phyloP scores from a whole-genome alignment of 2,329 filamentous ascomycete species.

The Xylariaceae sp. region DNA sequence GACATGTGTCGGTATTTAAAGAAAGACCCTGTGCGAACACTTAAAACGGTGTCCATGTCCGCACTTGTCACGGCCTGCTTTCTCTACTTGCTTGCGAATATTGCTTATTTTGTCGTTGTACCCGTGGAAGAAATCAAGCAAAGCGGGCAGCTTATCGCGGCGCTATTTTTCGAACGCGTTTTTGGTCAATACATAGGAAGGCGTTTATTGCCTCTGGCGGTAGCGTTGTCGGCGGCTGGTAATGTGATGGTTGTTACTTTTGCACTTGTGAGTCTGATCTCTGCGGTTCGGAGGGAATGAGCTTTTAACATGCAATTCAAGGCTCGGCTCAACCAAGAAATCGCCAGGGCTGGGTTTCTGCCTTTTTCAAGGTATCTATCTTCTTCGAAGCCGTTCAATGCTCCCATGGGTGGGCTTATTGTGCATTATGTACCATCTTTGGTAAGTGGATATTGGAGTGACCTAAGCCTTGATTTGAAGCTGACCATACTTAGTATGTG shows the following conservation, averaged over 20 bases:
- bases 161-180: constrained; percentile 62
- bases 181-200: constrained; percentile 60
- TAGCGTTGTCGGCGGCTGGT: constrained; percentile 65
- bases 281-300: no score
- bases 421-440: constrained; percentile 61
- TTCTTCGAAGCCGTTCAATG: constrained; percentile 64
- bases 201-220: constrained; percentile 58
- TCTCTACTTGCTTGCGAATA: constrained; percentile 66
- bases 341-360: constrained; percentile 68
- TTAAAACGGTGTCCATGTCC: constrained; percentile 59
- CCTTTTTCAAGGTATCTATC: constrained; percentile 61
- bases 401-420: constrained; percentile 65
- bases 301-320: not conserved
- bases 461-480: no score
- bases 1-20: no score
- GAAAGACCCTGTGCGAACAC: constrained; percentile 62
- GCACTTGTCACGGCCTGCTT: constrained; percentile 60
- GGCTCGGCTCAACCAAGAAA: constrained; percentile 69
- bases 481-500: no score
- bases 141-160: constrained; percentile 66
- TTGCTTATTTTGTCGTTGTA: constrained; percentile 62
- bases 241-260: constrained; percentile 75
- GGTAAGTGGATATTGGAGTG: no score
- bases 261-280: constrained; percentile 59
- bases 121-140: constrained; percentile 64